phyloP scores from a whole-genome alignment of 495 filamentous ascomycete genomes.

The Trichocladium uniseriatum region DNA sequence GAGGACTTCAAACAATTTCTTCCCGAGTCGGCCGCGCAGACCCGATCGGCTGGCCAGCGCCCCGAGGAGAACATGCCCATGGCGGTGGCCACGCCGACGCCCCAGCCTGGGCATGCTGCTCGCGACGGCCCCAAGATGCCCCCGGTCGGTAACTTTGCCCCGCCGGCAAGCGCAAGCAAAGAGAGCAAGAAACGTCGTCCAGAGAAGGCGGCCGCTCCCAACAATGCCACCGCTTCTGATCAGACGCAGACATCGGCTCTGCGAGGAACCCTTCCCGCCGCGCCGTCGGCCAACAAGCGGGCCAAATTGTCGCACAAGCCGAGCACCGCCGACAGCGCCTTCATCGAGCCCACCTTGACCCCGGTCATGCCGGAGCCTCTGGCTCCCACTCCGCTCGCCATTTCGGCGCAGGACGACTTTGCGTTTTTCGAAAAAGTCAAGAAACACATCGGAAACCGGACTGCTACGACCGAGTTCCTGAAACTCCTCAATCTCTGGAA shows the following conservation, averaged over 20 bases:
- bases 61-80: constrained; percentile 51
- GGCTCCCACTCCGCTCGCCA: constrained; percentile 57
- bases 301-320: constrained; percentile 55
- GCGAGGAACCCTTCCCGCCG: constrained; percentile 27
- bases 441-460: constrained; percentile 89
- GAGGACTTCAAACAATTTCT: constrained; percentile 99
- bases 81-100: constrained; percentile 44
- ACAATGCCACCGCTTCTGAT: constrained; percentile 17
- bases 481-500: constrained; percentile 93
- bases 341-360: constrained; percentile 78
- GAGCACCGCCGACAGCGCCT: constrained; percentile 47
- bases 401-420: constrained; percentile 62
- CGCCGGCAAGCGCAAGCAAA: constrained; percentile 64
- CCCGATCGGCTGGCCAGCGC: constrained; percentile 51
- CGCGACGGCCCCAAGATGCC: constrained; percentile 63
- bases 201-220: constrained; percentile 31
- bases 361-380: constrained; percentile 81
- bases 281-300: constrained; percentile 43
- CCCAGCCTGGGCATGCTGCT: constrained; percentile 35
- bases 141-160: constrained; percentile 87
- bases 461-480: constrained; percentile 84
- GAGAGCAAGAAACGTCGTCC: constrained; percentile 66
- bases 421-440: constrained; percentile 93
- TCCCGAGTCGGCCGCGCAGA: constrained; percentile 89
- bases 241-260: constrained; percentile 29